phyloP scores from a whole-genome alignment of 495 filamentous ascomycete species.

The Xylaria grammica region DNA sequence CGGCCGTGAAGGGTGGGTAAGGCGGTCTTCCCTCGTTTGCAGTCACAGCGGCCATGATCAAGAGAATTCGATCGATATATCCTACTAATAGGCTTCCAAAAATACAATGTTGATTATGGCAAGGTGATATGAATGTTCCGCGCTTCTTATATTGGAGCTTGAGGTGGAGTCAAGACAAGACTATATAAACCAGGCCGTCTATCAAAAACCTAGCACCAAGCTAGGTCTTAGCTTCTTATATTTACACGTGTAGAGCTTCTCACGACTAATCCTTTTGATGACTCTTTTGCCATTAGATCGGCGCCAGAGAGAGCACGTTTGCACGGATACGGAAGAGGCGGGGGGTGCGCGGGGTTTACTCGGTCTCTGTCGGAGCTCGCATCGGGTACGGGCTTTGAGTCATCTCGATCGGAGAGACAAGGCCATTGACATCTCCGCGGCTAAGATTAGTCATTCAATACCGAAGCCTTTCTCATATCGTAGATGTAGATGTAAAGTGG shows the following conservation, averaged over 20 bases:
- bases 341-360: constrained; percentile 3
- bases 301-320: neutral
- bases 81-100: no score
- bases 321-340: neutral
- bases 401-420: neutral
- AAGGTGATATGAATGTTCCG: no score
- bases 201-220: no score
- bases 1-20: constrained; percentile 79
- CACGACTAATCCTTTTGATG: neutral
- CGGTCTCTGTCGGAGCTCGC: constrained; percentile 6
- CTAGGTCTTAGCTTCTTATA: no score
- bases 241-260: no score
- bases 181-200: no score
- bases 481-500: no score
- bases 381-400: neutral
- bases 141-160: no score
- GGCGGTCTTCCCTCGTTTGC: constrained; percentile 41
- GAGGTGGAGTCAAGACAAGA: no score
- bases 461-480: no score
- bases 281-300: neutral
- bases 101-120: no score
- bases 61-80: neutral
- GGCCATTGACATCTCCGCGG: neutral
- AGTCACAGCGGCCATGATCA: neutral
- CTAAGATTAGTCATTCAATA: neutral